phyloP scores from a whole-genome alignment of 1,139 yeast genomes.

The Zygotorulaspora mrakii region DNA sequence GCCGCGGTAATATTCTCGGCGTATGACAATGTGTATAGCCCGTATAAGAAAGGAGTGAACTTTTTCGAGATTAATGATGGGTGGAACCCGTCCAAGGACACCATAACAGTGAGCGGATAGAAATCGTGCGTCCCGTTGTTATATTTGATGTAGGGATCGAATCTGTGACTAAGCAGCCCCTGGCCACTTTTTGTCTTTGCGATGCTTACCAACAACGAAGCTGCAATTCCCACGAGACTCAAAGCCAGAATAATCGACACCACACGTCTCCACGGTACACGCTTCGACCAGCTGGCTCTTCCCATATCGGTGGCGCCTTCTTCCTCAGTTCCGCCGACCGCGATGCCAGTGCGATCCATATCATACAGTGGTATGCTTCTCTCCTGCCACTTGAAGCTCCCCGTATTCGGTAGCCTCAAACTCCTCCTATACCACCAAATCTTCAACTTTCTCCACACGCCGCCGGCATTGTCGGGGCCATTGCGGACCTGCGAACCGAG shows the following conservation, averaged over 20 bases:
- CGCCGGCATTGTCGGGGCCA: not conserved
- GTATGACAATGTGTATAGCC: conserved; percentile 36
- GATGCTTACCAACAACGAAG: not conserved
- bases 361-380: conserved; percentile 35
- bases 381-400: conserved; percentile 4
- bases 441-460: conserved; percentile 6
- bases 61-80: conserved; percentile 75
- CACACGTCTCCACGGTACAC: conserved; percentile 16
- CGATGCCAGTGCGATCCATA: conserved; percentile 18
- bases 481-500: not conserved
- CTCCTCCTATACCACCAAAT: conserved; percentile 12
- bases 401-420: not conserved
- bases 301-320: not conserved
- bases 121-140: conserved; percentile 71
- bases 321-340: not conserved
- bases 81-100: conserved; percentile 86
- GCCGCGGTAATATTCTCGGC: conserved; percentile 53
- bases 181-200: not conserved
- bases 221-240: conserved; percentile 6
- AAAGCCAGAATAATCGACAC: conserved; percentile 25
- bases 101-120: conserved; percentile 70
- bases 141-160: conserved; percentile 36
- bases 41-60: conserved; percentile 68
- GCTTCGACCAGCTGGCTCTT: not conserved
- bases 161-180: conserved; percentile 22